Conservation (phyloP, 306 rosid genomes). For the Ziziphus jujuba region DNA sequence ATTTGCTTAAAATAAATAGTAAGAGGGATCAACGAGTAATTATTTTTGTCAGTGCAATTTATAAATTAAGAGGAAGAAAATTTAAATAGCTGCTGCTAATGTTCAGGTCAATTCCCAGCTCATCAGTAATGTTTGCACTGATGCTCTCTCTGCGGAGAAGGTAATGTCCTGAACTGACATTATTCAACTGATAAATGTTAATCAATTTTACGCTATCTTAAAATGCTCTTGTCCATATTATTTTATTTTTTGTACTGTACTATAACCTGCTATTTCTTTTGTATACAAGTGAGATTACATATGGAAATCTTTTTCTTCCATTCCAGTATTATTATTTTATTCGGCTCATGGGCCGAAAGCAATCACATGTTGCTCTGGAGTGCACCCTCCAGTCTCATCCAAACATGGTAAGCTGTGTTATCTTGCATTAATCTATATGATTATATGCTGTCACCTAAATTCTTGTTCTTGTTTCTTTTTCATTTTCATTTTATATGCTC, state of each 20-base stretch:
- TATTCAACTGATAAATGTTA: background rate
- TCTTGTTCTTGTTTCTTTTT: background rate
- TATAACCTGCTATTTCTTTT: background rate
- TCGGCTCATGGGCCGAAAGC: slow-evolving; percentile 98
- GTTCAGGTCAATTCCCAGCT: slow-evolving; percentile 95
- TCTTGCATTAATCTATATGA: slow-evolving; percentile 4
- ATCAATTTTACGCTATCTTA: background rate
- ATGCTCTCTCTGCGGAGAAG: slow-evolving; percentile 99
- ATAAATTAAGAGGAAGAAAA: slow-evolving; percentile 9
- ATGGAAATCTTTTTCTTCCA: background rate
- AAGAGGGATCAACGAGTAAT: background rate
- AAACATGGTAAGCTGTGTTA: slow-evolving; percentile 62
- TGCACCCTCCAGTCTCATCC: slow-evolving; percentile 99
- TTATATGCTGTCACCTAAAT: background rate
- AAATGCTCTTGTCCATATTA: background rate
- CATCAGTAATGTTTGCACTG: slow-evolving; percentile 94
- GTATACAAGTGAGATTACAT: too few relatives aligned
- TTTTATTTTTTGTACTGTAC: background rate
- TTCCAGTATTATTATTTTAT: slow-evolving; percentile 91
- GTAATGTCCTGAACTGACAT: slow-evolving; percentile 31
- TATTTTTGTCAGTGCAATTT: background rate
- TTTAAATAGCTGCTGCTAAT: slow-evolving; percentile 7
- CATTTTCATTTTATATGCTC: slow-evolving; percentile 8
- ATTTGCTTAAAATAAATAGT: too few relatives aligned
- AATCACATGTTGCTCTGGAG: slow-evolving; percentile 95